Evolutionary conservation across 306 rosid genomes (phyloP).

Genomic region (Delonix regia): DNA sequence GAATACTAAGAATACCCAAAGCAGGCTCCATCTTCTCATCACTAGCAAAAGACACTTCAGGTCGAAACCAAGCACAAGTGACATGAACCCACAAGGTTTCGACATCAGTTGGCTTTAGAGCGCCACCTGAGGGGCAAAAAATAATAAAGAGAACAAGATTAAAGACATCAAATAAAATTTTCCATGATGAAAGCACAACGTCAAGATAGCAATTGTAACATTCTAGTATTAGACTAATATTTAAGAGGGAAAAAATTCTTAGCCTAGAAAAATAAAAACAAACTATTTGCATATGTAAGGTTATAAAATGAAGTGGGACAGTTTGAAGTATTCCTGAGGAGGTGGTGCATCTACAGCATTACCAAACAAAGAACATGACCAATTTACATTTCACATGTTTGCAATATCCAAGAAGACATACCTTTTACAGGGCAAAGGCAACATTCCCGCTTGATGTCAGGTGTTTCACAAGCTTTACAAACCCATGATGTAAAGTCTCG

Average conservation of each 20-base stretch:
- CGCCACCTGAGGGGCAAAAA: constrained; percentile 69
- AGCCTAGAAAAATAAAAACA: not conserved
- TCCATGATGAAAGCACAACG: constrained; percentile 14
- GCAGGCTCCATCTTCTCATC: constrained; percentile 97
- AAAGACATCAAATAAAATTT: constrained; percentile 26
- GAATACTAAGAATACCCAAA: constrained; percentile 86
- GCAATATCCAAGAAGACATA: constrained; percentile 34
- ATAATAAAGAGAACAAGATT: constrained; percentile 32
- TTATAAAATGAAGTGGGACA: constrained; percentile 10
- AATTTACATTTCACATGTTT: not conserved
- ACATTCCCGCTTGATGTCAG: constrained; percentile 79
- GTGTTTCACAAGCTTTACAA: constrained; percentile 92
- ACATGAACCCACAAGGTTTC: constrained; percentile 89
- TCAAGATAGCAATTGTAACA: not conserved
- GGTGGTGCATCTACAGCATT: not conserved
- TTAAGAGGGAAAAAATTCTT: constrained; percentile 2
- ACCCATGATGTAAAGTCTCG: constrained; percentile 90
- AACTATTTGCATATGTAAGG: constrained; percentile 18
- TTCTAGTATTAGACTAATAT: not conserved
- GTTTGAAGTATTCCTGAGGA: constrained; percentile 15
- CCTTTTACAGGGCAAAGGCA: constrained; percentile 97
- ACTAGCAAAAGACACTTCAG: constrained; percentile 87
- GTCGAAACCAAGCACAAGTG: constrained; percentile 95
- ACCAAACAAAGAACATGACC: constrained; percentile 17
- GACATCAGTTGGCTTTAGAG: constrained; percentile 87